Base-by-base conservation (phyloP, 371 early-diverging fungal species). In the Ecytonucleospora hepatopenaei region DNA sequence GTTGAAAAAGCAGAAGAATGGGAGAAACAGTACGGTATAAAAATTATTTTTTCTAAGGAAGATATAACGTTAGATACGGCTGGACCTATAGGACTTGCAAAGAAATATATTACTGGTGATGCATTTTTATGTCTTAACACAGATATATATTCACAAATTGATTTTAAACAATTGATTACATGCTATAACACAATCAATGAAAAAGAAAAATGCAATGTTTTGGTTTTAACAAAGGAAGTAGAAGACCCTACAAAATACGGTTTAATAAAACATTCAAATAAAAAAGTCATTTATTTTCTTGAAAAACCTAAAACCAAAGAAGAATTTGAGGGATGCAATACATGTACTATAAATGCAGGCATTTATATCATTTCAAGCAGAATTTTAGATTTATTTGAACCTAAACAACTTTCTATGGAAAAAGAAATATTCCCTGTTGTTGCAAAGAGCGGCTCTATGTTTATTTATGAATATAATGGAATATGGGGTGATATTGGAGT, bases 401-500 rank as follows among this genome's bases (percentile, higher is more conserved):
- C 87, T 69, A 74, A 53, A 31, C 72, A 60, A 31, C 70, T 68
- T 62, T 75, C 75, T 0, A 64, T 77, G 65, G 97, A 97, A 80
- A 93, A 89, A 78, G 96, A 95, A 76, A 83, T 93, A 3, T 96
- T 97, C 82, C 96, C 96, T 19, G 64, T 53, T 54, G 89, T 97
- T 86, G 94, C 93, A 17, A 74, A 78, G 26, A 88, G 88, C 59
- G 74, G 78, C 17, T 84, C 88, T 74, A 84, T 97, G 54, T 88
- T 88, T 76, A 84, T 88, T 31, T 91, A 89, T 80, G 88, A 89
- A 17, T 84, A 95, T 34, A 86, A 90, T 55, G 94, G 95, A 59
- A 95, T 88, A 85, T 97, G 97, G 97, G 91, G 91, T 91, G 97
- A 97, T 78, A 94, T 97, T 49, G 97, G 97, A 32, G 95, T 94